Base-by-base conservation (phyloP, 352 stramenopile species). In the Phytophthora europaea region DNA sequence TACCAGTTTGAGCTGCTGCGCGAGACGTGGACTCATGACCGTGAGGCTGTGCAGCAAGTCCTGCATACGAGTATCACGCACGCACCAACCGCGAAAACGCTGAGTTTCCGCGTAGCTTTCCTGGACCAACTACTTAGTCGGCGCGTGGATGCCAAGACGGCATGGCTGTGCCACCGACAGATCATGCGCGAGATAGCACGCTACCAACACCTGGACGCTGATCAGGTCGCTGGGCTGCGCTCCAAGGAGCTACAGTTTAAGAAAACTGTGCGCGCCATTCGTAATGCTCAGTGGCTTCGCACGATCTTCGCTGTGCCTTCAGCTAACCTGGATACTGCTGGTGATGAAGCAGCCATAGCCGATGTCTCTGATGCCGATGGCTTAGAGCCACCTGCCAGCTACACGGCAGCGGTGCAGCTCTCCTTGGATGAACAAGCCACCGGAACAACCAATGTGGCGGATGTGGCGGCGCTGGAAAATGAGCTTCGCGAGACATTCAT, bases 121-220 rank as follows among this genome's bases (percentile, higher is more conserved):
- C 76, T 94, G 51, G 81, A 82, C 22, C 85, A 94, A 56, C 76
- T 94, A 45, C 68, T 93, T 8, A 65, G 64, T 34, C 86, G 88
- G 16, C 80, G 83, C 28, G 86, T 93, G 22, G 88, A 94, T 65
- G 78, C 86, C 12, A 92, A 93, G 76, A 94, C 86, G 2, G 88
- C 88, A 64, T 94, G 88, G 88, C 77, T 93, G 56, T 92, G 86
- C 61, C 84, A 94, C 75, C 83, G 80, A 0, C 86, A 92, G 78
- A 93, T 93, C 71, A 88, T 93, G 81, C 86, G 86, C 50, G 86
- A 94, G 40, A 88, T 93, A 52, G 79, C 82, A n/a, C 76, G 82
- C 28, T 93, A 88, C 56, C 84, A 91, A 40, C 72, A 94, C 54
- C 66, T 94, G 40, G 83, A 90, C 56, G 84, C 88, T 16, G 79